Evolutionary conservation across 2,329 filamentous ascomycete genomes (phyloP).

Genomic region (Arthrinium phaeospermum): DNA sequence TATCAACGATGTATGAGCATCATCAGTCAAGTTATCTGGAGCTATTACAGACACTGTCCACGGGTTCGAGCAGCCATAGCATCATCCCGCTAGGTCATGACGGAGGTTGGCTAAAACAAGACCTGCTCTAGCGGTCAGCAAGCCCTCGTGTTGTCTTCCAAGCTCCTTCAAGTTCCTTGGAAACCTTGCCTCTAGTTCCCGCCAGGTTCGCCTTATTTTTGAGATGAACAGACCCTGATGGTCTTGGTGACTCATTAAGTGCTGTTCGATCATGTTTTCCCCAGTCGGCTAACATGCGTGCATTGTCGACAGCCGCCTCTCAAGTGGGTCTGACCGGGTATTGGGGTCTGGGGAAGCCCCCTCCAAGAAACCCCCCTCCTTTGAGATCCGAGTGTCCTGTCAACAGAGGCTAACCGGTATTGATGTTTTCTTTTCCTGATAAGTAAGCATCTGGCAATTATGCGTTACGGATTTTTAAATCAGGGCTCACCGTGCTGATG

Average conservation of each 20-base stretch:
- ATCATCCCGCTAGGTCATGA: conserved; percentile 10
- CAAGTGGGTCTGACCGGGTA: conserved; percentile 3
- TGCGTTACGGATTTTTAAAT: neutral
- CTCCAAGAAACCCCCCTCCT: neutral
- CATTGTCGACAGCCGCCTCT: neutral
- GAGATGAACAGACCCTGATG: neutral
- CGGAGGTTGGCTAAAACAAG: conserved; percentile 8
- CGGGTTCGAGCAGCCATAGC: neutral
- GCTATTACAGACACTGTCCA: neutral
- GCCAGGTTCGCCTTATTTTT: neutral
- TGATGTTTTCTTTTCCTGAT: neutral
- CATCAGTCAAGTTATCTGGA: neutral
- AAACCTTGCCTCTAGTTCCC: neutral
- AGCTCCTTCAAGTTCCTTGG: neutral
- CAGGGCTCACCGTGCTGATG: neutral
- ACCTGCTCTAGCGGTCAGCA: neutral
- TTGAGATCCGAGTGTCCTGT: neutral
- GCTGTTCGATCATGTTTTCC: neutral
- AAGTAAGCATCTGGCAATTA: neutral
- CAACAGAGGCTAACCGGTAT: neutral
- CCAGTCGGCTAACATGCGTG: neutral
- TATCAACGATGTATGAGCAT: neutral
- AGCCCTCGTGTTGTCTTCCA: neutral
- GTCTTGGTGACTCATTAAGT: neutral
- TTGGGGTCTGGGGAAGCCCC: conserved; percentile 2